These are phyloP conservation scores for Sugiyamaella castrensis DNA, from an alignment of 1,139 yeast genomes.

Conservation along the genomic window DNA sequence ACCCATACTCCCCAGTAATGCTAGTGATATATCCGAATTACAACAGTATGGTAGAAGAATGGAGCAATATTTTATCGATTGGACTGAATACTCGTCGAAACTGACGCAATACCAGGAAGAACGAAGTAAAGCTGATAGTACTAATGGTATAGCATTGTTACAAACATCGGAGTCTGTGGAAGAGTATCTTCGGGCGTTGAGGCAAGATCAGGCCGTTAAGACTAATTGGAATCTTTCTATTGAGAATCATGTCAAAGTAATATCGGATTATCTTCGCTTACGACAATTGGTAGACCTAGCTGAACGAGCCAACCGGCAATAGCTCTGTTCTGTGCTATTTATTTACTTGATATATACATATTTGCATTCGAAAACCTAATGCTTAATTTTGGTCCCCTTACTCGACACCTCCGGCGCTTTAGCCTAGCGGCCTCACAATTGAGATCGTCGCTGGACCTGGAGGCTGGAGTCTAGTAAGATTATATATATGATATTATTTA, in stretches of 20 bases:
- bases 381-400: too few relatives aligned
- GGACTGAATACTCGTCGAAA: constrained; percentile 29
- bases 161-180: constrained; percentile 22
- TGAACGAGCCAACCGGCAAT: constrained; percentile 1
- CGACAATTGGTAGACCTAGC: constrained; percentile 4
- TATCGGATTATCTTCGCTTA: constrained; percentile 22
- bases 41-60: constrained; percentile 19
- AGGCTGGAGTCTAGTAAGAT: too few relatives aligned
- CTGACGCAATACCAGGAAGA: constrained; percentile 30
- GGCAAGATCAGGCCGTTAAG: constrained; percentile 32
- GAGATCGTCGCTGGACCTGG: too few relatives aligned
- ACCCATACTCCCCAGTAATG: constrained; percentile 8
- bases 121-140: constrained; percentile 32
- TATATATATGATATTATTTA: too few relatives aligned
- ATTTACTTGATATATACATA: too few relatives aligned
- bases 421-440: too few relatives aligned
- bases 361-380: too few relatives aligned
- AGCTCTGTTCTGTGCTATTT: not conserved
- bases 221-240: constrained; percentile 23
- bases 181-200: constrained; percentile 31
- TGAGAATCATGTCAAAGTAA: constrained; percentile 25
- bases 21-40: constrained; percentile 10
- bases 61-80: constrained; percentile 27
- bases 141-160: constrained; percentile 25
- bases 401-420: too few relatives aligned